Percentiles rank a stretch among this genome's conserved stretches.
Evolutionary conservation across 2,329 filamentous ascomycete species (phyloP).

Genomic region (Epicoccum nigrum): DNA sequence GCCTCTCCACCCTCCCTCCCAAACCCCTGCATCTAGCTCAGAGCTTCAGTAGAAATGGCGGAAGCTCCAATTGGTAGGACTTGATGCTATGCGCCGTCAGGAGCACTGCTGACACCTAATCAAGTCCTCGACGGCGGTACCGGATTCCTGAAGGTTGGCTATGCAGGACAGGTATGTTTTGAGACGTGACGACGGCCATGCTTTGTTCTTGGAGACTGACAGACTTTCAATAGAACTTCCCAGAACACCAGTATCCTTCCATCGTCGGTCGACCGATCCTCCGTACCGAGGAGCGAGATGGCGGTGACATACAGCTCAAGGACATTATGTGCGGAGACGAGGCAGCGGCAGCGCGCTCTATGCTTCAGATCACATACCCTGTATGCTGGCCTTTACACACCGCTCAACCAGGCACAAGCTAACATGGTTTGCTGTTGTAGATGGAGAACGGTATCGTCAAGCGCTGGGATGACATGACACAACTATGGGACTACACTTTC

Average conservation of each 20-base stretch:
- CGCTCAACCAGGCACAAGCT: slow-evolving; percentile 30
- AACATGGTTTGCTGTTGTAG: slow-evolving; percentile 51
- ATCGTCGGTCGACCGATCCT: slow-evolving; percentile 98
- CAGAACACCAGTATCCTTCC: slow-evolving; percentile 96
- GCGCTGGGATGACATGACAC: slow-evolving; percentile 99
- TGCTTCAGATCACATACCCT: slow-evolving; percentile 98
- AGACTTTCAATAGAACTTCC: slow-evolving; percentile 76
- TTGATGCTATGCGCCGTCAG: slow-evolving; percentile 10
- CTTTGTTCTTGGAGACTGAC: slow-evolving; percentile 12
- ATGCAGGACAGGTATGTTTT: slow-evolving; percentile 78
- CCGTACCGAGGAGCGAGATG: slow-evolving; percentile 88
- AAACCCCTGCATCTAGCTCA: slow-evolving; percentile 13
- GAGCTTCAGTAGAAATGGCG: slow-evolving; percentile 49
- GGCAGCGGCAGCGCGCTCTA: slow-evolving; percentile 90
- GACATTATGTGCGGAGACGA: slow-evolving; percentile 99
- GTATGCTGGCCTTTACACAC: slow-evolving; percentile 53
- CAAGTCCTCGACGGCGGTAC: slow-evolving; percentile 99
- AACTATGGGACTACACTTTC: slow-evolving; percentile 99
- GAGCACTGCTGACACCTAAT: slow-evolving; percentile 38
- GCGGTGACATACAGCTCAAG: slow-evolving; percentile 75
- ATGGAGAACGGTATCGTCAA: slow-evolving; percentile 99
- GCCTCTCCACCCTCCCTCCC: slow-evolving; percentile 9
- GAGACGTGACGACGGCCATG: background rate
- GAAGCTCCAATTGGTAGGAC: slow-evolving; percentile 57
- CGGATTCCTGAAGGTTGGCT: slow-evolving; percentile 99